Evolutionary conservation across 768 basidiomycete species (phyloP), one percentile per base, ranked within the genome.

Genomic region (Botryobasidium botryosum): DNA sequence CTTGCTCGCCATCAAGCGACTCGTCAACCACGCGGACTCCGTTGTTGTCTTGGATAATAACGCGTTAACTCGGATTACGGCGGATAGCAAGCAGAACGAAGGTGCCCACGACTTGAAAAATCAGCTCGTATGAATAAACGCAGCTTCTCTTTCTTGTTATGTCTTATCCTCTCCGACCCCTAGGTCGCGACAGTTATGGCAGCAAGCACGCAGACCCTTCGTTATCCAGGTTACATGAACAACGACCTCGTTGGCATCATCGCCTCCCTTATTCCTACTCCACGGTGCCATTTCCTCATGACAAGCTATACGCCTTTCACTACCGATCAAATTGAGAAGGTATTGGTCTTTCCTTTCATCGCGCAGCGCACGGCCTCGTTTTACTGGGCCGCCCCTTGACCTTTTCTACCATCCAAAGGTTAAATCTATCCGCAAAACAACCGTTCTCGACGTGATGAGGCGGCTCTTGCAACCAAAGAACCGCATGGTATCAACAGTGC

Each of bases 211-310:
- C 87, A 91, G 56, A 97, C 92, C 12, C 72, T 99, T 21, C 75
- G 92, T 55, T 99, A 94, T 63, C 92, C 92, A 0, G 86, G 88
- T 40, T 96, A 96, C 62, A 97, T 96, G 91, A 96, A 97, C 68
- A 99, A 96, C 55, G 92, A 99, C 57, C 74, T 97, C 29, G 91
- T 96, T 52, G 87, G 91, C 23, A 91, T 99, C 51, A 81, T 97
- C 45, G 90, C 92, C 5, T 88, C 86, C 13, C 72, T 99, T 43
- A 96, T 99, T 52, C 92, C 92, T 2, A 96, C 92, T 3, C 92
- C 92, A 23, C 72, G 91, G 40, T 96, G 91, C 58, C 92, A 99
- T 61, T 96, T 96, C 70, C 71, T 99, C 41, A 92, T 91, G 85
- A 97, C 94, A 7, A 88, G 88, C 12, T 99, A 97, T 56, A 99